Base-by-base conservation (phyloP, 1,284 basidiomycete species). In the Apiotrichum porosum region DNA sequence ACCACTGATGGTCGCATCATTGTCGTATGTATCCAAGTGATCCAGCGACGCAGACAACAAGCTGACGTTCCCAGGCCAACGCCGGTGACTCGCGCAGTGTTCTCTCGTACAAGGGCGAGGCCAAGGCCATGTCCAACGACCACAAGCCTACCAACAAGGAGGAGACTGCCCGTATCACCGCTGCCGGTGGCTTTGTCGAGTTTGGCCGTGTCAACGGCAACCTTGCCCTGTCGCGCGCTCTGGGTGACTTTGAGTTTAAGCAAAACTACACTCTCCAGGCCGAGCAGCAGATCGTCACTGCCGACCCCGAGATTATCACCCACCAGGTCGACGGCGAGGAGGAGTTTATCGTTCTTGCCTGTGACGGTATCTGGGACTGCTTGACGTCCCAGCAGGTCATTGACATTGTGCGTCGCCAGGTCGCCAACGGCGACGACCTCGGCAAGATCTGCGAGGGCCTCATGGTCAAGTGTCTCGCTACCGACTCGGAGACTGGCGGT, bases 281-380 rank as follows among this genome's bases (percentile, higher is more conserved):
- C 15, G 93, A 98, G 73, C 81, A 83, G 49, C 95, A 99, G 74
- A 86, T 95, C 49, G 97, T 99, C 58, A 98, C 95, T 4, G 83
- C 90, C 44, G 83, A 97, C 70, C 95, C 95, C 21, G 95, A 99
- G 55, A 79, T 99, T 58, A 85, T 82, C 26, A 77, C 79, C 40
- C 93, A 97, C 75, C 76, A 85, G 49, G 77, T 88, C 26, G 83
- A 85, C 1, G 81, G 81, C 10, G 92, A 98, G 54, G 95, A 99
- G 66, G 95, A 99, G 72, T 98, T 98, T 70, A 69, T 99, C 31
- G 83, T 99, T 9, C 71, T 99, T 31, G 95, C 95, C 12, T 98
- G 95, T 73, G 95, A 99, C 72, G 92, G 91, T 59, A 99, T 98
- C 66, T 99, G 95, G 95, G 95, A 99, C 71, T 97, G 94, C 68